phyloP scores from a whole-genome alignment of 352 stramenopile species.

The Phytopythium cucurbitacearum region DNA sequence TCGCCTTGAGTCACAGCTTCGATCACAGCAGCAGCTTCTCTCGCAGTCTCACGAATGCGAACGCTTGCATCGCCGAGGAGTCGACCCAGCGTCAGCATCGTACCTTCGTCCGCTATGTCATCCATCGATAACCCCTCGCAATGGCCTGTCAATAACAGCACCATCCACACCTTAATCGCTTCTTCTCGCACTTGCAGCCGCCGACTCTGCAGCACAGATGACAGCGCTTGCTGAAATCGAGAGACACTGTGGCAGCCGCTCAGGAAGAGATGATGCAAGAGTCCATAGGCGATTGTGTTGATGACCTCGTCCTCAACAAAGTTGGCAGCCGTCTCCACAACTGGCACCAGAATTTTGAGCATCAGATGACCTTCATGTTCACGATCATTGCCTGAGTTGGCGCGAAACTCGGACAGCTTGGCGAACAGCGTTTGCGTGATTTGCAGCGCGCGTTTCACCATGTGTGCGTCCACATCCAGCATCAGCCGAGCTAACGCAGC shows the following conservation, averaged over 20 bases:
- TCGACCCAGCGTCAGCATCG: constrained; percentile 33
- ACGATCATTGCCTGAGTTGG: background rate
- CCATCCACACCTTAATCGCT: constrained; percentile 51
- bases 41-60: constrained; percentile 34
- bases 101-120: constrained; percentile 6
- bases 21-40: constrained; percentile 40
- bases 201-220: constrained; percentile 39
- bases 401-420: constrained; percentile 26
- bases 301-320: constrained; percentile 56
- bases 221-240: constrained; percentile 20
- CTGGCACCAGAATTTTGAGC: constrained; percentile 33
- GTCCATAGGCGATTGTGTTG: constrained; percentile 21
- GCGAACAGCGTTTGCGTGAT: constrained; percentile 49
- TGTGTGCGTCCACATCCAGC: constrained; percentile 60
- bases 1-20: constrained; percentile 25
- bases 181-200: constrained; percentile 59
- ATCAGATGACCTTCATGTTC: constrained; percentile 22
- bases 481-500: constrained; percentile 43
- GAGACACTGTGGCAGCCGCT: constrained; percentile 15
- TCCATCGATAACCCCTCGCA: constrained; percentile 12
- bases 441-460: constrained; percentile 65
- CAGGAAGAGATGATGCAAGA: constrained; percentile 32
- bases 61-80: constrained; percentile 45
- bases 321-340: constrained; percentile 56
- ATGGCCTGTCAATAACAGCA: constrained; percentile 31